A percentile compares a stretch with the other conserved stretches of the same genome.
phyloP scores from a whole-genome alignment of 164 flowering plant species.

The Nymphaea colorata region DNA sequence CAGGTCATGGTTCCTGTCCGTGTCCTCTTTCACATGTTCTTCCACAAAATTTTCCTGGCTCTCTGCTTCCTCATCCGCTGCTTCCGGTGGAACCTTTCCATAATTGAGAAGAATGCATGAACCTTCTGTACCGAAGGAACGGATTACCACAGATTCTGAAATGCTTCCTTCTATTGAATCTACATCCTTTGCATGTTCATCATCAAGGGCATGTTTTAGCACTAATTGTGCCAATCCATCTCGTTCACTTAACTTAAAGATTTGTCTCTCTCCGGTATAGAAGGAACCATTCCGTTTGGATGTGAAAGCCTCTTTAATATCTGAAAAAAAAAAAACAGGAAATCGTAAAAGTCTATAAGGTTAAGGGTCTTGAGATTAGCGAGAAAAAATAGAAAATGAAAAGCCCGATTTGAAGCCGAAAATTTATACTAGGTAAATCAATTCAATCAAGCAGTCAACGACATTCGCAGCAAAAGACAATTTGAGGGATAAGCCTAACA shows the following conservation, averaged over 20 bases:
- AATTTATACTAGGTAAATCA: no score
- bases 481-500: no score
- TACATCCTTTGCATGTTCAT: background rate
- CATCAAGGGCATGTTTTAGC: background rate
- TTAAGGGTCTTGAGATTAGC: no score
- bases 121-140: background rate
- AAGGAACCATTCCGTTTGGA: background rate
- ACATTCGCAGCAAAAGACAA: no score
- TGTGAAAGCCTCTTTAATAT: background rate
- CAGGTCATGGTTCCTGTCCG: constrained; percentile 16
- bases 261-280: background rate
- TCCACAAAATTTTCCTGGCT: background rate
- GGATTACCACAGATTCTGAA: background rate
- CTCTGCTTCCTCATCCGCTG: background rate
- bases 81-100: background rate
- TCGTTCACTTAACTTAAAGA: no score
- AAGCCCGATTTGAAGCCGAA: no score
- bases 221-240: background rate
- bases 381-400: no score
- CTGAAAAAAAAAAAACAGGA: background rate
- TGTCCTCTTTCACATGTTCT: background rate
- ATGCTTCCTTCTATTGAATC: background rate
- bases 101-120: background rate
- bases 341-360: background rate
- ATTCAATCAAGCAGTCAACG: no score